phyloP scores from a whole-genome alignment of 2,329 filamentous ascomycete species.

The Clonostachys sp. region DNA sequence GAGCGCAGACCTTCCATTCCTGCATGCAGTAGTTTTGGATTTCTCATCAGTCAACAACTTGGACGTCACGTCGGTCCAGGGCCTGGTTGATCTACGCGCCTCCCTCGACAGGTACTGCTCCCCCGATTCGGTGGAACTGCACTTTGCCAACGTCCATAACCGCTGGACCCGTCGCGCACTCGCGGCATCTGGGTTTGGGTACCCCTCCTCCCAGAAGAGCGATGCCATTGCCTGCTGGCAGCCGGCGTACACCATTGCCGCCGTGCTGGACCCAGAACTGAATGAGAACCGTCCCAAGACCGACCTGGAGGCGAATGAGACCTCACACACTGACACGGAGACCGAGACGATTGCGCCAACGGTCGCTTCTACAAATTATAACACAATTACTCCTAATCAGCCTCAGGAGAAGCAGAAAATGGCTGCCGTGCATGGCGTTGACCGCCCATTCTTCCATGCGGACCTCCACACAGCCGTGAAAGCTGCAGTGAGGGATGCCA shows the following conservation, averaged over 20 bases:
- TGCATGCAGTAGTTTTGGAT: slow-evolving; percentile 53
- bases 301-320: background rate
- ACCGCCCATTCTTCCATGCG: slow-evolving; percentile 42
- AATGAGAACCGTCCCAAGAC: background rate
- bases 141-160: slow-evolving; percentile 49
- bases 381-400: background rate
- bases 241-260: slow-evolving; percentile 6
- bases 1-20: slow-evolving; percentile 28
- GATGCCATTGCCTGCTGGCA: slow-evolving; percentile 5
- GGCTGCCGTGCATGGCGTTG: slow-evolving; percentile 28
- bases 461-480: slow-evolving; percentile 37
- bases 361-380: background rate
- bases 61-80: slow-evolving; percentile 54
- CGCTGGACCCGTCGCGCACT: slow-evolving; percentile 55
- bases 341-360: background rate
- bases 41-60: slow-evolving; percentile 52
- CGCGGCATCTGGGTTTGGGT: slow-evolving; percentile 50
- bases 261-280: slow-evolving; percentile 2
- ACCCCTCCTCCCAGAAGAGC: slow-evolving; percentile 7
- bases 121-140: slow-evolving; percentile 43
- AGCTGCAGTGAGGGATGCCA: slow-evolving; percentile 19
- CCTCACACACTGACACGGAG: background rate
- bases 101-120: slow-evolving; percentile 47
- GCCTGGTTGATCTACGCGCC: slow-evolving; percentile 49
- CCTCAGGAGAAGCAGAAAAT: background rate